phyloP scores from a whole-genome alignment of 306 rosid genomes.

The Echinosophora koreensis region DNA sequence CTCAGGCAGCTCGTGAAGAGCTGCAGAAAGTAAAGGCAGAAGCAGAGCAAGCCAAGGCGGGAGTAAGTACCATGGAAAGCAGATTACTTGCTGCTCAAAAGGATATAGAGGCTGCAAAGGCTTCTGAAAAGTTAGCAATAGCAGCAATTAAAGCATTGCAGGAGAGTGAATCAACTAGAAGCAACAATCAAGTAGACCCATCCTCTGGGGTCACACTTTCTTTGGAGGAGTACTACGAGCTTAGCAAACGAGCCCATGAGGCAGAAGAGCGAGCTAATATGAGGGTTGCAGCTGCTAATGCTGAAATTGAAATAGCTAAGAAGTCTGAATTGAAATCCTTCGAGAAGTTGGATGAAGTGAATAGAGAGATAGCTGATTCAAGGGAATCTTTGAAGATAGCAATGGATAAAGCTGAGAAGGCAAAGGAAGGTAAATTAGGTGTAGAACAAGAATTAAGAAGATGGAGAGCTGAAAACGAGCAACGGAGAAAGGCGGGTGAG shows the following conservation, averaged over 20 bases:
- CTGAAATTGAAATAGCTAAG: constrained; percentile 82
- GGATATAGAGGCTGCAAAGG: constrained; percentile 96
- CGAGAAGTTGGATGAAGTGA: constrained; percentile 84
- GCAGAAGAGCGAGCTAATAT: constrained; percentile 90
- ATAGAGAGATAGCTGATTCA: constrained; percentile 72
- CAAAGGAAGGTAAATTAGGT: constrained; percentile 96
- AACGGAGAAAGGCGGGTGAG: constrained; percentile 73
- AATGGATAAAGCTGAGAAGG: constrained; percentile 93
- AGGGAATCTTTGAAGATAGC: constrained; percentile 82
- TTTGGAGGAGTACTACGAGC: constrained; percentile 92
- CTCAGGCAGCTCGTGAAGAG: constrained; percentile 75
- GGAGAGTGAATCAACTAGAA: constrained; percentile 84
- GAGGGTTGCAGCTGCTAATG: constrained; percentile 77
- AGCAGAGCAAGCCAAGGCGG: constrained; percentile 96
- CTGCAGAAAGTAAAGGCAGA: constrained; percentile 80
- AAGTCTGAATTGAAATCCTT: constrained; percentile 81
- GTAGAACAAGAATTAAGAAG: constrained; percentile 93
- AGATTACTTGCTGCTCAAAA: constrained; percentile 88
- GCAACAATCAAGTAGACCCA: constrained; percentile 60
- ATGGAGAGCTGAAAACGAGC: constrained; percentile 97
- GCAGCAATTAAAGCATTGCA: constrained; percentile 95
- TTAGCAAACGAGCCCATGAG: constrained; percentile 91
- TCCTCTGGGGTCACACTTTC: constrained; percentile 79
- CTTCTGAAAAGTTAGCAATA: constrained; percentile 87
- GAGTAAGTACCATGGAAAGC: constrained; percentile 86